phyloP scores from a whole-genome alignment of 805 yeast genomes.

The Saturnispora bothae region DNA sequence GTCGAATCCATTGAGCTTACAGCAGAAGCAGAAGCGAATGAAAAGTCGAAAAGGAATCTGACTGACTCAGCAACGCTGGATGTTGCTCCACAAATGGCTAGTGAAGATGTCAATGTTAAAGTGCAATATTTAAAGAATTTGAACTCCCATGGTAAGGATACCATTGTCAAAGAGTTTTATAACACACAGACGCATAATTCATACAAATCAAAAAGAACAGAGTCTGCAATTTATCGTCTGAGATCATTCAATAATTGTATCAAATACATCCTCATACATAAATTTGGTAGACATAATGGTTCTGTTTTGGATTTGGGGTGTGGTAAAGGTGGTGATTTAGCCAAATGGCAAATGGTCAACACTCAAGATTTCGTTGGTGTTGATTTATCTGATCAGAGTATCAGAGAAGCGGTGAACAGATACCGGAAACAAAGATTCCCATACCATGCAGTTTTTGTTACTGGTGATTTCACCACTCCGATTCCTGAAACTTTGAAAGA shows the following conservation, averaged over 20 bases:
- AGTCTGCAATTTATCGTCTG: constrained; percentile 76
- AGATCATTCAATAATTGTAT: constrained; percentile 88
- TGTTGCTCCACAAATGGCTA: constrained; percentile 9
- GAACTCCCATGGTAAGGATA: constrained; percentile 36
- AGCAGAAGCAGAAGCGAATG: constrained; percentile 5
- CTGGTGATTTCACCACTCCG: constrained; percentile 78
- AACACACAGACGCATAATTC: constrained; percentile 72
- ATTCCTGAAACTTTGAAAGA: constrained; percentile 57
- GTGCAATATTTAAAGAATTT: constrained; percentile 24
- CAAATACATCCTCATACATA: constrained; percentile 74
- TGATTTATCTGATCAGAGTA: constrained; percentile 84
- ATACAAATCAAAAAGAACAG: constrained; percentile 48
- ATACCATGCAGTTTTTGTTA: constrained; percentile 58
- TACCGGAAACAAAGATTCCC: constrained; percentile 42
- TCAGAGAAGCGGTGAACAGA: constrained; percentile 73
- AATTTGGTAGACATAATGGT: constrained; percentile 44
- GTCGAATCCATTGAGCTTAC: constrained; percentile 13
- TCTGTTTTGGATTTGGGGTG: constrained; percentile 82
- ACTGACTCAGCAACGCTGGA: constrained; percentile 16
- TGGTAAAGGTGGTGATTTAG: constrained; percentile 96
- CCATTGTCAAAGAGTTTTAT: constrained; percentile 72
- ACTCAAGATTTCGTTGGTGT: constrained; percentile 77
- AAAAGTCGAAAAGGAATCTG: background rate
- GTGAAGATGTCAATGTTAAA: constrained; percentile 15
- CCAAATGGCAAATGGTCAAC: constrained; percentile 72